Evolutionary conservation across 2,329 filamentous ascomycete species (phyloP).

Genomic region (Aspergillus persii): DNA sequence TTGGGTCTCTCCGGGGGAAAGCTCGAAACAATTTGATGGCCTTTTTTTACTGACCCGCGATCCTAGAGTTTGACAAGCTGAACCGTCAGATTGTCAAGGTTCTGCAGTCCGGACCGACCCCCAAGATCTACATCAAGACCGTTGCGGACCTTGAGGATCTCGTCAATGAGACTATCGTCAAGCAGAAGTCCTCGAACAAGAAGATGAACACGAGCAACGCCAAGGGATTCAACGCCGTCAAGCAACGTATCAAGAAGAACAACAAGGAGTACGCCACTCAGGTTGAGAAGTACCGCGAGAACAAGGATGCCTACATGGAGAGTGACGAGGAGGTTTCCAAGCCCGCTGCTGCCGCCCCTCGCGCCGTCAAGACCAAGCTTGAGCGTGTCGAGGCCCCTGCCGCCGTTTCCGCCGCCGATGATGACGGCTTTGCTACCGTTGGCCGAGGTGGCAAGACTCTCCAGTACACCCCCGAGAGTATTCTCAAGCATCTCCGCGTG

Average conservation of each 20-base stretch:
- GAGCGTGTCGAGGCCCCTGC: conserved; percentile 48
- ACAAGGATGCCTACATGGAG: conserved; percentile 86
- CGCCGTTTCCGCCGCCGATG: conserved; percentile 57
- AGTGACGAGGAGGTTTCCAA: conserved; percentile 72
- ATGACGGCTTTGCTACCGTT: conserved; percentile 86
- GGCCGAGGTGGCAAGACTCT: conserved; percentile 85
- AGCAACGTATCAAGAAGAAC: conserved; percentile 98
- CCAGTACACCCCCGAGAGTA: conserved; percentile 93
- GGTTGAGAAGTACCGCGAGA: conserved; percentile 79
- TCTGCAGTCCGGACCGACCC: conserved; percentile 70
- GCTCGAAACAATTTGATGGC: background rate
- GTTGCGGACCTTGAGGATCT: conserved; percentile 91
- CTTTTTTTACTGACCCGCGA: conserved; percentile 14
- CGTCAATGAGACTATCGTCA: conserved; percentile 89
- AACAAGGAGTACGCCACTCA: conserved; percentile 90
- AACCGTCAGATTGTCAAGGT: conserved; percentile 83
- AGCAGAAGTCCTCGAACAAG: conserved; percentile 93
- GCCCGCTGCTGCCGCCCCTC: conserved; percentile 46
- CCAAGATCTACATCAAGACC: conserved; percentile 89
- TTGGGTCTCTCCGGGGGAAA: background rate
- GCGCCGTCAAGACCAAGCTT: conserved; percentile 51
- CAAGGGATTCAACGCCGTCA: conserved; percentile 91
- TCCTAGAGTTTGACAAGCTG: conserved; percentile 85
- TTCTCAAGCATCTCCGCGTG: conserved; percentile 90
- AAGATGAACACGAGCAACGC: conserved; percentile 98